Conservation (phyloP, 2,329 filamentous ascomycete species). For the Monilinia fructicola region DNA sequence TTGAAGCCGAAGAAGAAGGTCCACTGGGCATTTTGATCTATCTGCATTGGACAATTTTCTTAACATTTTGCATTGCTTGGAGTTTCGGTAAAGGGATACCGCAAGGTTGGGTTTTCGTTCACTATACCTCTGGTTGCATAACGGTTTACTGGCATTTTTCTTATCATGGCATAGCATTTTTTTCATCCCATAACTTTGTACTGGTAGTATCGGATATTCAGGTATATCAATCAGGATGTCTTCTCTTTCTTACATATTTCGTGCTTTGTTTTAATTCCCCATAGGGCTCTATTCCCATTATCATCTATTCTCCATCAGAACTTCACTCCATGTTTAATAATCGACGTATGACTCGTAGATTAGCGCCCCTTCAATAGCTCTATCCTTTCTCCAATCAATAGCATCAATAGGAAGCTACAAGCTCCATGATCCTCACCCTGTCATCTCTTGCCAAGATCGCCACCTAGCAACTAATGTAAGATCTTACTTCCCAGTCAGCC, state of each 20-base stretch:
- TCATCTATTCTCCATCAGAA: not conserved
- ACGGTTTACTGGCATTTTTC: not conserved
- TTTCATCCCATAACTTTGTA: not conserved
- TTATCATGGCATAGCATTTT: not conserved
- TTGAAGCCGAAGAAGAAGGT: constrained; percentile 39
- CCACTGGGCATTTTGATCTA: constrained; percentile 36
- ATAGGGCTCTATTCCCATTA: not conserved
- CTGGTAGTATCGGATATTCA: not conserved
- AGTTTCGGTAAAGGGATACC: constrained; percentile 23
- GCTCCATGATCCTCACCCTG: too few relatives aligned
- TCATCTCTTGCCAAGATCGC: too few relatives aligned
- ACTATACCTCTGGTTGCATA: not conserved
- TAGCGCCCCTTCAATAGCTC: too few relatives aligned
- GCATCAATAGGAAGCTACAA: too few relatives aligned
- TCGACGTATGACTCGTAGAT: not conserved
- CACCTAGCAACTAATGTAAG: too few relatives aligned
- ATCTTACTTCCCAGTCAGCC: too few relatives aligned
- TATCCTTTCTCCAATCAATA: too few relatives aligned
- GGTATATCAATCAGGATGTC: not conserved
- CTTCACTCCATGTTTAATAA: not conserved
- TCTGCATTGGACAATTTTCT: constrained; percentile 25
- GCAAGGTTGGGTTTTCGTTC: constrained; percentile 12
- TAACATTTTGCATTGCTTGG: constrained; percentile 28
- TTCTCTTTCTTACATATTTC: not conserved
- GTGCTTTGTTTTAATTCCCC: not conserved